Evolutionary conservation across 371 early-diverging fungal species (phyloP), one percentile per base, ranked within the genome.

Genomic region (Blyttiomyces sp.): DNA sequence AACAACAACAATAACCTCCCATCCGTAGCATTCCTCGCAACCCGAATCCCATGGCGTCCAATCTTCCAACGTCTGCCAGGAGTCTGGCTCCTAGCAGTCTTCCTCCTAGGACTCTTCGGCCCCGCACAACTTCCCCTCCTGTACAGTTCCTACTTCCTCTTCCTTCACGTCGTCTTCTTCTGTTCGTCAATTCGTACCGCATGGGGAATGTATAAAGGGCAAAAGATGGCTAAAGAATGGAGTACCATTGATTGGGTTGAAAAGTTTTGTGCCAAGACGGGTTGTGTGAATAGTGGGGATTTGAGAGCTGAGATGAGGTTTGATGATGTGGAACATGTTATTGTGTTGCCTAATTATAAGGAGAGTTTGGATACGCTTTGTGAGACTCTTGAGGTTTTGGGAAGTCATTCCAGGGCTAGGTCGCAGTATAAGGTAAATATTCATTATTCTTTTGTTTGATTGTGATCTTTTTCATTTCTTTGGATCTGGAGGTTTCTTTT

Each of bases 311-410:
- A 74, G 55, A 57, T 76, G n/a, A 69, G 75, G 32, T 75, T 49
- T 49, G 73, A 73, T 55, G 52, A 60, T n/a, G 64, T 81, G 32
- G 44, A 55, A 24, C 81, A 81, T 61, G 69, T 75, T 36, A 72
- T 81, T 61, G 72, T 81, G 51, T 50, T 81, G 16, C 81, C 81
- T 24, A 76, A 76, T 56, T 81, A 81, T 72, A 81, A 81, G 69
- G 81, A 81, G 63, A 59, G 67, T 28, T 55, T 73, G 67, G 78
- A 75, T 28, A 77, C 78, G 24, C 64, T 79, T 13, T 68, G 75
- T 59, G 81, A 81, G 66, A 81, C 81, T 1, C 61, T 81, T 21
- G 75, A 76, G 43, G 63, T 75, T 28, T 71, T 81, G 17, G 81
- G 78, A n/a, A 54, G 57, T 11, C 81, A 80, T 63, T 4, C 50